Percentiles rank a stretch among this genome's conserved stretches.
Evolutionary conservation across 257 asterid species (phyloP).

Genomic region (Capsicum baccatum): DNA sequence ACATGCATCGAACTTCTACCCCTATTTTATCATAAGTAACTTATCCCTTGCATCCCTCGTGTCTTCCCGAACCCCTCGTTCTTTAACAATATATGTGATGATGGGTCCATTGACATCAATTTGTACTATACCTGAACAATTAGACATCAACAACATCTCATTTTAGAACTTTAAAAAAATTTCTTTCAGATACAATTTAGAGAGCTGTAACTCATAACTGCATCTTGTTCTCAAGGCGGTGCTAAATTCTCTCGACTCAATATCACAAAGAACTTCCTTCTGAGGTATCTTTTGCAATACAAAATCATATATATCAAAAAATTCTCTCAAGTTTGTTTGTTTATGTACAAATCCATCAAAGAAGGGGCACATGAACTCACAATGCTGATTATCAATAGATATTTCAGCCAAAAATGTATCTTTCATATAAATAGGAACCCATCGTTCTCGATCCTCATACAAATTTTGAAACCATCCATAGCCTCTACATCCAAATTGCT

Average conservation of each 20-base stretch:
- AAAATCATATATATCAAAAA: conserved; percentile 37
- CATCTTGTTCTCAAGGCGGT: conserved; percentile 37
- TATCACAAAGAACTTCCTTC: conserved; percentile 46
- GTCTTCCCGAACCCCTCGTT: conserved; percentile 34
- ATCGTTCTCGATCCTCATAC: conserved; percentile 48
- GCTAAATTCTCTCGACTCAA: conserved; percentile 37
- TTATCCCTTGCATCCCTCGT: conserved; percentile 25
- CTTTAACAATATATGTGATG: conserved; percentile 42
- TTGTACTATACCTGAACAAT: conserved; percentile 38
- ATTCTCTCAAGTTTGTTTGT: conserved; percentile 44
- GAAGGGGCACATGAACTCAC: conserved; percentile 34
- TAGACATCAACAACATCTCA: conserved; percentile 38
- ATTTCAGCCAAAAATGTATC: conserved; percentile 47
- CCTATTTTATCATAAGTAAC: conserved; percentile 42
- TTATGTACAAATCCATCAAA: conserved; percentile 43
- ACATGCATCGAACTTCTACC: conserved; percentile 44
- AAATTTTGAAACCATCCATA: conserved; percentile 41
- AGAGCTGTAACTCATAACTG: conserved; percentile 42
- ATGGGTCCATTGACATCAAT: conserved; percentile 39
- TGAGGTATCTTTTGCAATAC: conserved; percentile 35
- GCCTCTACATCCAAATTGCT: conserved; percentile 37
- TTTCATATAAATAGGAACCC: conserved; percentile 50
- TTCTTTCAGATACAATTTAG: conserved; percentile 45
- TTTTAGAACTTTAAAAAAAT: conserved; percentile 40
- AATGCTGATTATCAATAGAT: conserved; percentile 28